Evolutionary conservation across 768 basidiomycete species (phyloP).

Genomic region (Pleurotus salmoneostramineus): DNA sequence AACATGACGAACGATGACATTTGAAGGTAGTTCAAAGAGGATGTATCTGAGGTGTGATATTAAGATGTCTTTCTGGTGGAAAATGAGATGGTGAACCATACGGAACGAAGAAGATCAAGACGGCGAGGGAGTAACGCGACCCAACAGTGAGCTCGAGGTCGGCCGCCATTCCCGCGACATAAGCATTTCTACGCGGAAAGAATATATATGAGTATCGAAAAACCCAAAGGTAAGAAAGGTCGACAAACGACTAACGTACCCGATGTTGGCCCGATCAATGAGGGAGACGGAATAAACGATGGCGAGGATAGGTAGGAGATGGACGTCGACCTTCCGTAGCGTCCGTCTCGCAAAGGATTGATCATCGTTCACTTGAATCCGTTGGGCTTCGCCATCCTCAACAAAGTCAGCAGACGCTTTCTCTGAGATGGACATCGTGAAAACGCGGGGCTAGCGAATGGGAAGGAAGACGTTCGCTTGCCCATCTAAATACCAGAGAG

Average conservation of each 20-base stretch:
- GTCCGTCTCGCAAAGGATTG: conserved; percentile 1
- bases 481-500: too few species aligned
- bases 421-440: conserved; percentile 6
- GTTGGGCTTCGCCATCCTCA: neutral
- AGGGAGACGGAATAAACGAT: conserved; percentile 3
- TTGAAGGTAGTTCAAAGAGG: conserved; percentile 5
- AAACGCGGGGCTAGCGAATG: neutral
- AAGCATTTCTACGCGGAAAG: neutral
- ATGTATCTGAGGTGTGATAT: conserved; percentile 2
- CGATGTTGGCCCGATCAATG: conserved; percentile 4
- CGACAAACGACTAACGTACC: neutral
- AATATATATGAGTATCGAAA: neutral
- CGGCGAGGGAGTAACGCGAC: neutral
- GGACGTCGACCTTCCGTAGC: conserved; percentile 1
- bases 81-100: neutral
- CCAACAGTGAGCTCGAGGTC: neutral
- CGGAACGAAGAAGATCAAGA: conserved; percentile 7
- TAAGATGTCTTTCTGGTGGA: neutral
- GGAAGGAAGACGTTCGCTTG: too few species aligned
- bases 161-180: conserved; percentile 2
- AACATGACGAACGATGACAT: conserved; percentile 1
- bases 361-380: neutral
- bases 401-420: conserved; percentile 5
- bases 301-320: conserved; percentile 5
- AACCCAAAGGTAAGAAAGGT: neutral